Base-by-base conservation (phyloP, 1,139 yeast genomes). In the Blastobotrys elegans region DNA sequence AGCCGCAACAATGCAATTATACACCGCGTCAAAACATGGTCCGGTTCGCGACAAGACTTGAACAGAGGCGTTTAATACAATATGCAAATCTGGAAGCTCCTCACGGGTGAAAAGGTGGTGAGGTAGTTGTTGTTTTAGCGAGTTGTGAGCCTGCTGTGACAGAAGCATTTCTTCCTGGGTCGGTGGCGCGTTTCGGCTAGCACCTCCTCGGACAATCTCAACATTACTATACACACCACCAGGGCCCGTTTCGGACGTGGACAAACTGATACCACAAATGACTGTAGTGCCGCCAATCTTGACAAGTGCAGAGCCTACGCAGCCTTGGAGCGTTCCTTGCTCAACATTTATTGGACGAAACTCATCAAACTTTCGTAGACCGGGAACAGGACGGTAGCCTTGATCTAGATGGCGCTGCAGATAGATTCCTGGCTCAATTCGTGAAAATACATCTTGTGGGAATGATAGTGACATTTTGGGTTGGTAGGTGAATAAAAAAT, bases 111-210 rank as follows among this genome's bases (percentile, higher is more conserved):
- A 32, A 10, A 38, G 40, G 51, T 55, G 43, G 36, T 58, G 60
- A 2, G 24, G 16, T 14, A 43, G 14, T 14, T 36, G 37, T 2
- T n/a, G 5, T 72, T 13, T 74, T 47, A 33, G 45, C n/a, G 60
- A 50, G 56, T 86, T 87, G 58, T 78, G 80, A 29, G 87, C 60
- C 50, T 73, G 72, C 63, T 87, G 95, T 2, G 95, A 79, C 30
- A 86, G 61, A 27, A 78, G 80, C 85, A 87, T 88, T 65, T 90
- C 97, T 67, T 90, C 97, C 56, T 83, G 89, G 1, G 94, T 82
- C 20, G 97, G 97, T 2, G 92, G 88, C 2, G 56, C 59, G 26
- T 44, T 39, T 22, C 56, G 49, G 18, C 52, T 51, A n/a, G 58
- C 57, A 48, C 88, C 72, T 17, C 95, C 96, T 50, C 94, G 72